Evolutionary conservation across 2,329 filamentous ascomycete genomes (phyloP), one percentile per base, ranked within the genome.

Genomic region (Colletotrichum gigasporum): DNA sequence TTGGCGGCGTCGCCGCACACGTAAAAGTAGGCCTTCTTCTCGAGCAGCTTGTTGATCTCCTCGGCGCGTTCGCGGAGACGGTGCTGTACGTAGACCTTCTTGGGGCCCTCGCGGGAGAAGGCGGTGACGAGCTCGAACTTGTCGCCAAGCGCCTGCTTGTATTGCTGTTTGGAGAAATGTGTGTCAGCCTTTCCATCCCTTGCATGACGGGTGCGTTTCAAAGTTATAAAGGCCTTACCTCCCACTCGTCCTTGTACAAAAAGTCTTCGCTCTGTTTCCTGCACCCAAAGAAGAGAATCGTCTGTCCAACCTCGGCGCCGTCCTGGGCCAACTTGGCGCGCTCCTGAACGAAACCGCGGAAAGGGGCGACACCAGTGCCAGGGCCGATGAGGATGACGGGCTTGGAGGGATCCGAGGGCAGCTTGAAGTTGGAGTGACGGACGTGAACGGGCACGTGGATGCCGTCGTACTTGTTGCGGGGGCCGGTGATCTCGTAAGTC

Each of bases 1-100:
- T 97, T 94, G 60, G 96, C 92, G 1, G 96, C 96, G 75, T 99
- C 96, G 80, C 96, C 96, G 73, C 96, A 99, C 63, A 99, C 95
- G 77, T 99, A 99, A 78, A 99, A 94, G 80, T 96, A 97, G 5
- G 93, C 96, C 77, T 94, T 92, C 78, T 94, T 85, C 70, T 91
- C 85, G 9, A 99, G 85, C 1, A 99, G 87, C 69, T 95, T 90
- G 79, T 97, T 95, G 80, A 99, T 86, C 72, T 97, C 89, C 72
- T 92, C 87, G 63, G 92, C 90, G 52, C 90, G 85, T 78, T 98
- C 93, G 80, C 92, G 91, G 65, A 99, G 85, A 67, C 92, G 87
- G 79, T 99, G 94, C 80, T 99, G 96, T 20, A 99, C 96, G 75
- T 99, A 99, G 35, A 99, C 92, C 82, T 99, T 99, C 78, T 96